Base-by-base conservation (phyloP, 2,329 filamentous ascomycete species). In the Biscogniauxia marginata region DNA sequence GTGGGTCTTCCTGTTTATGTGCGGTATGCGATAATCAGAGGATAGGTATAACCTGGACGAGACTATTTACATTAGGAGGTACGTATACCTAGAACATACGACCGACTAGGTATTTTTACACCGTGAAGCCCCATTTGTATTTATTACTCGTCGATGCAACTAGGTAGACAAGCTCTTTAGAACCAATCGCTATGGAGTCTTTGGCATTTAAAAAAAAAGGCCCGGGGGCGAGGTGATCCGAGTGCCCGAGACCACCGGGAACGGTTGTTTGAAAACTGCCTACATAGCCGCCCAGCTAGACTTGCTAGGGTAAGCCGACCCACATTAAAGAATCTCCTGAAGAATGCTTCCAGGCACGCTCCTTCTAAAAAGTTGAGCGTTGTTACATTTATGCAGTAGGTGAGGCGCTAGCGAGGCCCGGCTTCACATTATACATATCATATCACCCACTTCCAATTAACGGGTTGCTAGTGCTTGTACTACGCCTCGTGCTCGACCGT, bases 401-500 rank as follows among this genome's bases (percentile, higher is more conserved):
- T n/a, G 30, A 39, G n/a, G 30, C 30, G 30, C 30, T 39, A 39
- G 9, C 30, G 30, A 39, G 3, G 30, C n/a, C n/a, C n/a, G 13
- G 13, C 9, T 39, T 9, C 9, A 16, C 13, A 39, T 39, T 39
- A 39, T 39, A 39, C 30, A 39, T 25, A 25, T 25, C 9, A 39
- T 6, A 39, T 39, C 30, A 9, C 4, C 5, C 30, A 34, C 30
- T 34, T 34, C 8, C 16, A 23, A 24, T 22, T n/a, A 22, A n/a
- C 20, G 46, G 24, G 19, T 19, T 51, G 24, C 25, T 22, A 43
- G 16, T 34, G 11, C 6, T 13, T 7, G 11, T 34, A 34, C 30
- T 7, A 34, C 24, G 8, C 30, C 19, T 39, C 45, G 39, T 50
- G 46, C 52, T 39, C 55, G 54, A 52, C 55, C 55, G 53, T 55